Conservation (phyloP, 1,139 yeast species). For the Blastobotrys persicus region DNA sequence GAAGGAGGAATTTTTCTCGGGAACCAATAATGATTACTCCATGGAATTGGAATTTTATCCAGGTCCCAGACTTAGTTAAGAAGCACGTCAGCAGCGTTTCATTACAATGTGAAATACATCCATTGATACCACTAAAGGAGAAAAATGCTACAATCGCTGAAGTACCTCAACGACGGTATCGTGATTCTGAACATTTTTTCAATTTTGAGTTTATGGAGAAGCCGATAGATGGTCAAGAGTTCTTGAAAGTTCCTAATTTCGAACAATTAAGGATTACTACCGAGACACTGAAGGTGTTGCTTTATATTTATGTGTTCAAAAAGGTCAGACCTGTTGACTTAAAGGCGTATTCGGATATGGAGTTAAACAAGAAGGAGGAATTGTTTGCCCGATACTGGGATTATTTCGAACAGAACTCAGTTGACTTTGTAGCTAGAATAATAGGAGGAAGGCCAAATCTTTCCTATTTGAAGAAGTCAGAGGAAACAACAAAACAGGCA, state of each 20-base stretch:
- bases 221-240: background rate
- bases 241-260: background rate
- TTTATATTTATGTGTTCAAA: background rate
- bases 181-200: background rate
- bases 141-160: background rate
- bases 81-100: background rate
- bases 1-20: background rate
- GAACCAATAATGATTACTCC: background rate
- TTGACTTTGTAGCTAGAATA: background rate
- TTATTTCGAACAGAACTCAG: background rate
- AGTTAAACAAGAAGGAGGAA: background rate
- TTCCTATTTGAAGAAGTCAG: background rate
- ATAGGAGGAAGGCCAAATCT: background rate
- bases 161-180: background rate
- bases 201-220: conserved; percentile 1
- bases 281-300: background rate
- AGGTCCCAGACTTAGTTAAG: background rate
- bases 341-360: background rate
- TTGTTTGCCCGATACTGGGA: background rate
- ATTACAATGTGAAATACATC: background rate
- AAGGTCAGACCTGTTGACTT: background rate
- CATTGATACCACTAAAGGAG: background rate
- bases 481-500: background rate
- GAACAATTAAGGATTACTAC: background rate
- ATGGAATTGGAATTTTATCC: background rate